Evolutionary conservation across 371 early-diverging fungal genomes (phyloP).

Genomic region (Syncephalastrum contaminatum): DNA sequence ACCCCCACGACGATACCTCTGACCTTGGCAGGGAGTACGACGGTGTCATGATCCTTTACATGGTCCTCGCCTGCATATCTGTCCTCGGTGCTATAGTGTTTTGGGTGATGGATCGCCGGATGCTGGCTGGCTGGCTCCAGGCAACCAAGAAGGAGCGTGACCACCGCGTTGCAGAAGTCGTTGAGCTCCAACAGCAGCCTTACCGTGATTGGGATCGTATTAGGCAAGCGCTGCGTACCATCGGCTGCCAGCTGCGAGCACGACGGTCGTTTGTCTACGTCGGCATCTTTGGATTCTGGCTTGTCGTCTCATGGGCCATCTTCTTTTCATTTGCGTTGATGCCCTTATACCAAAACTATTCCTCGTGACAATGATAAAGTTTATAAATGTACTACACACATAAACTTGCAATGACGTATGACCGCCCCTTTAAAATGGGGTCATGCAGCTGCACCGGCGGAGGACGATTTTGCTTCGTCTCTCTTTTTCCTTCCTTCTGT

Average conservation of each 20-base stretch:
- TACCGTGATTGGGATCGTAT: too few species aligned
- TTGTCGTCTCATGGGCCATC: slow-evolving; percentile 38
- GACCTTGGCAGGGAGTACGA: slow-evolving; percentile 38
- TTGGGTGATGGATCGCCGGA: slow-evolving; percentile 32
- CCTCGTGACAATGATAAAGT: slow-evolving; percentile 1
- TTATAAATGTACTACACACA: not conserved
- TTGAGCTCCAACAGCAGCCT: too few species aligned
- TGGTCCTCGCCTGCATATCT: slow-evolving; percentile 23
- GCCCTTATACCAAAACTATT: slow-evolving; percentile 41
- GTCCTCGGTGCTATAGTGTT: slow-evolving; percentile 24
- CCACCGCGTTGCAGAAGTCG: too few species aligned
- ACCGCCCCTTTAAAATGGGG: too few species aligned
- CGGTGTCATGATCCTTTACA: slow-evolving; percentile 45
- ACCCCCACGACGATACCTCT: slow-evolving; percentile 26
- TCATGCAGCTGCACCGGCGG: slow-evolving; percentile 1
- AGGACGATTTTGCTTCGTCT: slow-evolving; percentile 1
- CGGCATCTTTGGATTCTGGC: slow-evolving; percentile 32
- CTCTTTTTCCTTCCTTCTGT: not conserved
- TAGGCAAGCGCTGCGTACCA: slow-evolving; percentile 8
- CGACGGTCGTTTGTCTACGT: slow-evolving; percentile 27
- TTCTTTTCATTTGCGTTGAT: slow-evolving; percentile 48
- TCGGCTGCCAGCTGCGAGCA: slow-evolving; percentile 27
- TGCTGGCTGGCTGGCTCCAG: slow-evolving; percentile 41
- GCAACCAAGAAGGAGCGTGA: slow-evolving; percentile 33
- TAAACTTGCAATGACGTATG: too few species aligned